Evolutionary conservation across 2,329 filamentous ascomycete species (phyloP), one percentile per base, ranked within the genome.

Genomic region (Ploettnerulaceae sp.): DNA sequence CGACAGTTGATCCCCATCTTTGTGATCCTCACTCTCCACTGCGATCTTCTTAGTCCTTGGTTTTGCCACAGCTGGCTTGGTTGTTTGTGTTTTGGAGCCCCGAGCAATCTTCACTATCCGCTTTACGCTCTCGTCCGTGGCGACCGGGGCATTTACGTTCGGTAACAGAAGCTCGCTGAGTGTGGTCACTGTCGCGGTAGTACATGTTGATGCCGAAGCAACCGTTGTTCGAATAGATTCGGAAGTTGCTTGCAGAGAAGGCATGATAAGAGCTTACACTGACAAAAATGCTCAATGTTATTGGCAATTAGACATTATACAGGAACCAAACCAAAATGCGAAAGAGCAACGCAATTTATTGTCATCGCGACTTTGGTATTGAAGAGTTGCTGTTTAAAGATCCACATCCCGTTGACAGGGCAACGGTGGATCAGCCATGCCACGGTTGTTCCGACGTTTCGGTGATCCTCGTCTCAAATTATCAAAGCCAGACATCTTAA

Each of bases 221-320:
- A 76, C 66, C 41, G 72, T 69, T 54, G 60, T 62, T 59, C 71
- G 74, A 60, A 76, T 67, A 47, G 65, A 67, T 48, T 74, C 71
- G 55, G 69, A 68, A 54, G 69, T 67, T 47, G 62, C 53, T 53
- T 66, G 61, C 41, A 64, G 49, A 32, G 67, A 64, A 56, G 65
- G 62, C 70, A 72, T 72, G 57, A 57, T 58, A 56, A 57, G 56
- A 56, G 26, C 45, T 37, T 49, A 37, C 29, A 41, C 47, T 47
- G 34, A 35, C 34, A 45, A 33, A 35, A 45, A 43, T 12, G 25
- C 14, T 37, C 42, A 53, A 39, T 57, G 42, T 52, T 61, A 61
- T 55, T 49, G 51, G 54, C 46, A 42, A 56, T 57, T 61, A 64
- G 45, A 59, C 62, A 64, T 64, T 61, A 62, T 61, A 53, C 52